Evolutionary conservation across 2,329 filamentous ascomycete species (phyloP).

Genomic region (Pseudogymnoascus pannorum): DNA sequence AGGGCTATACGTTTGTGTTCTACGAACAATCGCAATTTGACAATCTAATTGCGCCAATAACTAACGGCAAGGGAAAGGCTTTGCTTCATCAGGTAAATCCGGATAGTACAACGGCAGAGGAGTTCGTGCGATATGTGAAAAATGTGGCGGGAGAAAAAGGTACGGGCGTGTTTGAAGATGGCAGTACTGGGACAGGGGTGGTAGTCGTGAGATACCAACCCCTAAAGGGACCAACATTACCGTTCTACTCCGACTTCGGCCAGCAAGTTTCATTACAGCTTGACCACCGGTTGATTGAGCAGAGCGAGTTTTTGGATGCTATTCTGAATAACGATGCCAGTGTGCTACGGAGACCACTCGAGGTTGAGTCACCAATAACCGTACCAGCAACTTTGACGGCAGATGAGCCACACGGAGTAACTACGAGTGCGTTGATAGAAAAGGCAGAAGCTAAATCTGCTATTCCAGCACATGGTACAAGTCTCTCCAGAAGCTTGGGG

Average conservation of each 20-base stretch:
- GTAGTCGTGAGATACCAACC: slow-evolving; percentile 69
- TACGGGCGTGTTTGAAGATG: slow-evolving; percentile 55
- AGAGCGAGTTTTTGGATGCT: slow-evolving; percentile 86
- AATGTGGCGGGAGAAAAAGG: slow-evolving; percentile 68
- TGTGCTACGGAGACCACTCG: slow-evolving; percentile 60
- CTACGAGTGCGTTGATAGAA: background rate
- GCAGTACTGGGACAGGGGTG: slow-evolving; percentile 60
- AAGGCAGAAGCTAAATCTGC: background rate
- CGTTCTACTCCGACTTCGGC: slow-evolving; percentile 64
- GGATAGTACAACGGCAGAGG: slow-evolving; percentile 59
- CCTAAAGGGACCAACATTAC: slow-evolving; percentile 45
- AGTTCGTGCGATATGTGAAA: slow-evolving; percentile 73
- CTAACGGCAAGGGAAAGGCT: slow-evolving; percentile 76
- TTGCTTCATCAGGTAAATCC: slow-evolving; percentile 55
- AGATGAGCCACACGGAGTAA: slow-evolving; percentile 17
- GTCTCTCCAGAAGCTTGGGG: slow-evolving; percentile 14
- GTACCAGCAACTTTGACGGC: slow-evolving; percentile 23
- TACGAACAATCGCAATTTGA: slow-evolving; percentile 69
- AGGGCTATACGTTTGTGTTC: slow-evolving; percentile 84
- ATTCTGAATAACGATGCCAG: slow-evolving; percentile 75
- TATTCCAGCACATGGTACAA: background rate
- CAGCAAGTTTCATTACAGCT: slow-evolving; percentile 62
- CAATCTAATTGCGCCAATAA: slow-evolving; percentile 66
- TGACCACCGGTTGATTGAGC: slow-evolving; percentile 76
- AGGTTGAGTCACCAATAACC: slow-evolving; percentile 37